A percentile compares a stretch with the other conserved stretches of the same genome.
Conservation (phyloP, 2,329 filamentous ascomycete genomes). For the Fusarium neocosmosporiellum region DNA sequence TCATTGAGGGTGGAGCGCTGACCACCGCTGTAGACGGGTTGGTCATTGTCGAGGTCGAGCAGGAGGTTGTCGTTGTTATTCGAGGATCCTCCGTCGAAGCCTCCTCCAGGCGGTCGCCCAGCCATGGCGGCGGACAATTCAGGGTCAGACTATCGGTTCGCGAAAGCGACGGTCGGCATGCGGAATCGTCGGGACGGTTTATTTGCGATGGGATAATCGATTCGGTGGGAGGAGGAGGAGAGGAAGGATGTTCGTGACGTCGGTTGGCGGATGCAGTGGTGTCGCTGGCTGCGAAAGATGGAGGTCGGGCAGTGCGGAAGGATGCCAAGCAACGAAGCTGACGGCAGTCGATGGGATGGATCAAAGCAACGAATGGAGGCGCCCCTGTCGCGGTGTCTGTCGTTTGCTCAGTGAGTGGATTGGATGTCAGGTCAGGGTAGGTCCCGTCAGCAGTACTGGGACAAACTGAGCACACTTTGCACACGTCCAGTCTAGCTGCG, state of each 20-base stretch:
- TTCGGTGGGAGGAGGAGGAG: slow-evolving; percentile 3
- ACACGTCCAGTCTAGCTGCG: slow-evolving; percentile 27
- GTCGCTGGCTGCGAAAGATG: slow-evolving; percentile 16
- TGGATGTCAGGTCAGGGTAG: slow-evolving; percentile 24
- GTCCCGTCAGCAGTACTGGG: slow-evolving; percentile 24
- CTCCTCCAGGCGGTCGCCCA: slow-evolving; percentile 63
- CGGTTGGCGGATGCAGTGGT: background rate
- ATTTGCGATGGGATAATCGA: slow-evolving; percentile 13
- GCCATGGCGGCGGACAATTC: slow-evolving; percentile 67
- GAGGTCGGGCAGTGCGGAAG: slow-evolving; percentile 27
- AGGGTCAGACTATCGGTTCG: slow-evolving; percentile 45
- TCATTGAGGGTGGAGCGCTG: slow-evolving; percentile 84
- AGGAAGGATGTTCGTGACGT: slow-evolving; percentile 5
- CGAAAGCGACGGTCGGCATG: slow-evolving; percentile 47
- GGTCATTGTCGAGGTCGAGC: slow-evolving; percentile 78
- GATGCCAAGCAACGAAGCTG: slow-evolving; percentile 37
- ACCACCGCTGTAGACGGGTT: slow-evolving; percentile 78
- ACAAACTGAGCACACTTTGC: slow-evolving; percentile 3
- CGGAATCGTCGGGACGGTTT: slow-evolving; percentile 38
- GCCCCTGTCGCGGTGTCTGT: slow-evolving; percentile 27
- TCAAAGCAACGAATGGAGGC: slow-evolving; percentile 7
- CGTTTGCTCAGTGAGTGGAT: slow-evolving; percentile 12
- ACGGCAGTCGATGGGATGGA: slow-evolving; percentile 9
- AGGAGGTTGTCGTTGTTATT: slow-evolving; percentile 70
- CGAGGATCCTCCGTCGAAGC: slow-evolving; percentile 62